phyloP scores from a whole-genome alignment of 108 stramenopile species.

The Epithemia pelagica region DNA sequence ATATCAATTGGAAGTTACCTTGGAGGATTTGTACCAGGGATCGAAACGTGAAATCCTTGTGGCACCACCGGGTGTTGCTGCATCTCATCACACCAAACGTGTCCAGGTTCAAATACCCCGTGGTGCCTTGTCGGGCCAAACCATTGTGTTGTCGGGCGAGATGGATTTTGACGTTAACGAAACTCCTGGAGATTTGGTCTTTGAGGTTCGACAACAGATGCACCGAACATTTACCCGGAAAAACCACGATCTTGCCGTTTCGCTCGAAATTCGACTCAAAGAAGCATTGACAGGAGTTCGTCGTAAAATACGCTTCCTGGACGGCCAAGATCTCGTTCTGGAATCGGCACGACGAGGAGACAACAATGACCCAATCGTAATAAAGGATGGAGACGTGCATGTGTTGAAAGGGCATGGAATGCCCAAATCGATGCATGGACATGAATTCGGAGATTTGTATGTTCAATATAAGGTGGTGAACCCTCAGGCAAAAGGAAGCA shows the following conservation, averaged over 20 bases:
- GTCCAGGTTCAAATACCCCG: constrained; percentile 53
- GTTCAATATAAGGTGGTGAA: constrained; percentile 70
- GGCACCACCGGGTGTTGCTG: constrained; percentile 28
- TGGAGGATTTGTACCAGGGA: constrained; percentile 79
- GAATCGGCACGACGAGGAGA: constrained; percentile 21
- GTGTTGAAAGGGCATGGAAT: constrained; percentile 77
- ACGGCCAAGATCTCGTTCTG: constrained; percentile 38
- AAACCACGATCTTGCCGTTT: constrained; percentile 72
- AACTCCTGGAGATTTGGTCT: constrained; percentile 69
- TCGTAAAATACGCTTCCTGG: constrained; percentile 45
- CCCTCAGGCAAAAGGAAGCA: constrained; percentile 20
- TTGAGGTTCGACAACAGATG: constrained; percentile 41
- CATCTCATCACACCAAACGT: constrained; percentile 23
- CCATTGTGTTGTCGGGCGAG: constrained; percentile 52
- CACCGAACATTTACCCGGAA: constrained; percentile 62
- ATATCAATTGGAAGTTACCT: constrained; percentile 65
- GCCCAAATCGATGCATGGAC: constrained; percentile 38
- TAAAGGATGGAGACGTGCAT: constrained; percentile 73
- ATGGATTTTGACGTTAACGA: constrained; percentile 51
- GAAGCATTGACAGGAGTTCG: constrained; percentile 56
- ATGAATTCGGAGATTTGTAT: constrained; percentile 72
- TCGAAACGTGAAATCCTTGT: constrained; percentile 40
- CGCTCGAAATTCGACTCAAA: constrained; percentile 44
- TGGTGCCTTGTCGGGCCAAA: constrained; percentile 50
- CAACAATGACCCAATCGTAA: constrained; percentile 15